These are phyloP conservation scores for Aspergillus tanneri DNA, from an alignment of 2,329 filamentous ascomycete species.

Conservation along the genomic window DNA sequence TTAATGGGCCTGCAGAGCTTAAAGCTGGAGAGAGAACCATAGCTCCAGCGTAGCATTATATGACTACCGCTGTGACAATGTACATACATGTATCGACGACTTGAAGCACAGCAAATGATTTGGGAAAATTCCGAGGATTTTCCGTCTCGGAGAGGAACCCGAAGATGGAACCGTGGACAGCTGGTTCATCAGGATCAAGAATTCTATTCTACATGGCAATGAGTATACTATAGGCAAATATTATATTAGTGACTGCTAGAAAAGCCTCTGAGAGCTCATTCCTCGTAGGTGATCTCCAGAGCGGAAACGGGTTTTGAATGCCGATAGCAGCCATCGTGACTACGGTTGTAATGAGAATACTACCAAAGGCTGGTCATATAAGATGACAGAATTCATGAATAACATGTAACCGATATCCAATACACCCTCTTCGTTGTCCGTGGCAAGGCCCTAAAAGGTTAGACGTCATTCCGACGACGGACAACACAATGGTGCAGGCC, in stretches of 20 bases:
- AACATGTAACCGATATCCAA: slow-evolving; percentile 59
- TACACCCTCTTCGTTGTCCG: slow-evolving; percentile 62
- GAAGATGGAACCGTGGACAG: slow-evolving; percentile 66
- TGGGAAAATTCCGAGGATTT: slow-evolving; percentile 59
- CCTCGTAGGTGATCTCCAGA: slow-evolving; percentile 35
- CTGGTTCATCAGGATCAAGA: slow-evolving; percentile 8
- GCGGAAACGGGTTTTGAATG: slow-evolving; percentile 45
- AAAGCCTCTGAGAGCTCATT: slow-evolving; percentile 56
- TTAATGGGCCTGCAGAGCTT: slow-evolving; percentile 55
- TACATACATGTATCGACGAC: slow-evolving; percentile 62
- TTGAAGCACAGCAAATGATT: slow-evolving; percentile 64
- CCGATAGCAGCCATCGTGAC: slow-evolving; percentile 67
- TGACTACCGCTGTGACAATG: slow-evolving; percentile 62
- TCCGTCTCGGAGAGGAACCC: slow-evolving; percentile 64
- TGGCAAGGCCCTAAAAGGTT: slow-evolving; percentile 54
- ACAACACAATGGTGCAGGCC: slow-evolving; percentile 63
- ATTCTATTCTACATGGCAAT: too few relatives aligned
- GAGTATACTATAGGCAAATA: slow-evolving; percentile 61
- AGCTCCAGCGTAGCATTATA: slow-evolving; percentile 65
- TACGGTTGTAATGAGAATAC: slow-evolving; percentile 61
- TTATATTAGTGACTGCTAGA: slow-evolving; percentile 64
- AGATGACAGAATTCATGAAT: slow-evolving; percentile 1
- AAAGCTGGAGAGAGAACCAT: slow-evolving; percentile 65
- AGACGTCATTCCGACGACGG: slow-evolving; percentile 54
- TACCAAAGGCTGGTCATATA: slow-evolving; percentile 54